These are phyloP conservation scores for Capsicum chinense DNA, from an alignment of 257 asterid genomes.

Conservation along the genomic window DNA sequence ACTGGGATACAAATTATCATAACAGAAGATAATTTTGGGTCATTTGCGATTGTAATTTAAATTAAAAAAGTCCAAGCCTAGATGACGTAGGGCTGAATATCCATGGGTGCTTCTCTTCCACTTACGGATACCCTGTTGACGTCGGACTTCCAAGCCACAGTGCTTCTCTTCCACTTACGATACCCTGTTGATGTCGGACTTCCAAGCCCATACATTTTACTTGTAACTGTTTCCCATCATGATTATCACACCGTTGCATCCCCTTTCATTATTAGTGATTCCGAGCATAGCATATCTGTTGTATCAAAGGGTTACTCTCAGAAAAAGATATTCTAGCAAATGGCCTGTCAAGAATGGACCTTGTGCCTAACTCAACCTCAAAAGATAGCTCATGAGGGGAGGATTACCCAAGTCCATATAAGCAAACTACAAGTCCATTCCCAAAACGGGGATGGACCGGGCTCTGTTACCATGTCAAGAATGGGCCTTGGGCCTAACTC, in stretches of 20 bases:
- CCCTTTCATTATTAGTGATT: not conserved
- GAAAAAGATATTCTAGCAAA: slow-evolving; percentile 11
- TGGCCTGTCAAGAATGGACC: not conserved
- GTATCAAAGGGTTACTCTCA: not conserved
- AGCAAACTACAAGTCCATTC: no score
- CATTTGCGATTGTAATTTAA: not conserved
- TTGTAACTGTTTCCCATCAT: not conserved
- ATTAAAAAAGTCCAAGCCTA: not conserved
- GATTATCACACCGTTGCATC: not conserved
- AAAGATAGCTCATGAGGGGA: no score
- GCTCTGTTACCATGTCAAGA: no score
- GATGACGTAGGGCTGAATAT: not conserved
- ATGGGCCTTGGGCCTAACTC: no score
- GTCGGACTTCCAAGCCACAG: not conserved
- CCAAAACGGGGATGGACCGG: no score
- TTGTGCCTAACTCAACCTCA: no score
- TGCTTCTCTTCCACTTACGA: not conserved
- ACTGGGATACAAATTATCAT: not conserved
- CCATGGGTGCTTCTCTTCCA: not conserved
- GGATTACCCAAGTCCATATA: no score
- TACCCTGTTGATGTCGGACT: not conserved
- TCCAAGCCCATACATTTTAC: not conserved
- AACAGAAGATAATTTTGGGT: not conserved
- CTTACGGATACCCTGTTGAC: not conserved
- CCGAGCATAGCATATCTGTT: not conserved